Conservation (phyloP, 345 rosid genomes). For the Citrus trifoliata region DNA sequence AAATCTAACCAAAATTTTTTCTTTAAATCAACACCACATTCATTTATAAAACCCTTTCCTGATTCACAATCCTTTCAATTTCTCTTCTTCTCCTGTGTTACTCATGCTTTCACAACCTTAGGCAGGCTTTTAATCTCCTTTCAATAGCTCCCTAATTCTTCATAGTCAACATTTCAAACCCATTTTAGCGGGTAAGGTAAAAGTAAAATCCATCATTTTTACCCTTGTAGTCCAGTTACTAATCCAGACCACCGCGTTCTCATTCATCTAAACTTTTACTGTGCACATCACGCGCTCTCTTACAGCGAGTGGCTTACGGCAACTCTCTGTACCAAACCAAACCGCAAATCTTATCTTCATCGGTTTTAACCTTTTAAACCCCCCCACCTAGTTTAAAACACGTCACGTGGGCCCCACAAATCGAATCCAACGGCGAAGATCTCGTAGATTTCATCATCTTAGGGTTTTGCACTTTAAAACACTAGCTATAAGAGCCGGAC, state of each 20-base stretch:
- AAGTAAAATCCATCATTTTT: too few relatives aligned
- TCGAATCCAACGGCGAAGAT: constrained; percentile 31
- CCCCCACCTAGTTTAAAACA: not conserved
- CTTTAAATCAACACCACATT: not conserved
- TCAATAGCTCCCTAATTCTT: not conserved
- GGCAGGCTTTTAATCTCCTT: not conserved
- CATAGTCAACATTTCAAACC: too few relatives aligned
- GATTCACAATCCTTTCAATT: not conserved
- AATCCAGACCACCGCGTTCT: not conserved
- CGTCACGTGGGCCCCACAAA: constrained; percentile 15
- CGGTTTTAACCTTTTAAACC: not conserved
- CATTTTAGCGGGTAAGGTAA: too few relatives aligned
- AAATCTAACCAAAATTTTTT: not conserved
- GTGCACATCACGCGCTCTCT: constrained; percentile 5
- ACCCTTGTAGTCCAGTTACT: not conserved
- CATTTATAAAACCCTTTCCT: not conserved
- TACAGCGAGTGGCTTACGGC: not conserved
- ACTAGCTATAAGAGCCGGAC: constrained; percentile 1
- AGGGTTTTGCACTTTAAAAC: constrained; percentile 21
- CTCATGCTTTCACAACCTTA: not conserved
- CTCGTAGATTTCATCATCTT: constrained; percentile 5
- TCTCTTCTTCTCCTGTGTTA: not conserved
- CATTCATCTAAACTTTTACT: not conserved
- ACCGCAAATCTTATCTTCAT: not conserved
- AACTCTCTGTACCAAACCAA: not conserved